Evolutionary conservation across 73 alveolate genomes (phyloP), one percentile per base, ranked within the genome.

Genomic region (Paramecium sonneborni): DNA sequence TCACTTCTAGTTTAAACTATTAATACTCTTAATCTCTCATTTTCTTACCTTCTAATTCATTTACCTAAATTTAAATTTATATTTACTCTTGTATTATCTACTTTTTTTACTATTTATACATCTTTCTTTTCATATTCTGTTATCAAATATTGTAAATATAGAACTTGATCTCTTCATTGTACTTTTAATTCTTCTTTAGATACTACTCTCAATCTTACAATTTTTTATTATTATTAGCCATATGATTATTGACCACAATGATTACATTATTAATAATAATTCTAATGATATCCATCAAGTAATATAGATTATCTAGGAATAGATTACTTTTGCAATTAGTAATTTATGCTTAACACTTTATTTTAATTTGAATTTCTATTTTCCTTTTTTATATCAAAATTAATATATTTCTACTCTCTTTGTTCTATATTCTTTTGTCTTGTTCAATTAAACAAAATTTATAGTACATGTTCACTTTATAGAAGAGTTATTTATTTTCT

Each of bases 61-160:
- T 11, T 7, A 70, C 56, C 57, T 70, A 34, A 1, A 28, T 72
- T 38, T 15, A 38, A 28, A 35, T 28, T 35, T 5, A 20, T 1
- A 12, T 37, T 28, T 72, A 72, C 86, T 72, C 86, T 72, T 35
- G 39, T n/a, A 72, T 72, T 72, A 37, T 72, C 86, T 1, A 72
- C 3, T 15, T 72, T 28, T 8, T 12, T 72, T 2, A 72, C 14
- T 15, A 72, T 72, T 37, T 35, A 23, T 14, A 34, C 86, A n/a
- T 23, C 41, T 79, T 79, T 30, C 20, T 79, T 79, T 5, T 79
- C 24, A 20, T 41, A 44, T 41, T 79, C 90, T 21, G 26, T 3
- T 18, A 79, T 44, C 1, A 79, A 10, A 1, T 15, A 39, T 44
- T 79, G n/a, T 20, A 43, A 44, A 46, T 79, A 21, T 8, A 23